phyloP scores from a whole-genome alignment of 2,329 filamentous ascomycete genomes.

The Arthrobotrys iridis region DNA sequence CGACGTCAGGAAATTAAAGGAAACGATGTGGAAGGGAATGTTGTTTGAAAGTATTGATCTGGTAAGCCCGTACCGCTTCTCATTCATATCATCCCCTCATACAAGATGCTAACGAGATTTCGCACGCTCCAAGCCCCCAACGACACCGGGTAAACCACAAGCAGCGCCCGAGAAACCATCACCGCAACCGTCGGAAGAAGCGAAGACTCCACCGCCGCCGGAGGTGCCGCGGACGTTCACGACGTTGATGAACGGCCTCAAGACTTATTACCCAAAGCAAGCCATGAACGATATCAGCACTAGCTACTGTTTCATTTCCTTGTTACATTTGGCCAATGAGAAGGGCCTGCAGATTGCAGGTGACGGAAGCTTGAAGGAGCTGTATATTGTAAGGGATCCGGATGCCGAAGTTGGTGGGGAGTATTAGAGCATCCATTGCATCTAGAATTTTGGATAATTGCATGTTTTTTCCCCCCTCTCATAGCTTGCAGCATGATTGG shows the following conservation, averaged over 20 bases:
- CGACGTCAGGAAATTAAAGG: slow-evolving; percentile 74
- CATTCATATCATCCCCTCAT: not conserved
- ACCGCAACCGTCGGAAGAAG: slow-evolving; percentile 61
- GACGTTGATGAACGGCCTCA: slow-evolving; percentile 86
- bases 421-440: slow-evolving; percentile 26
- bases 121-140: slow-evolving; percentile 46
- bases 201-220: slow-evolving; percentile 58
- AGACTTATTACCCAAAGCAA: slow-evolving; percentile 83
- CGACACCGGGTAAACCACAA: slow-evolving; percentile 56
- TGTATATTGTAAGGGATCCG: slow-evolving; percentile 65
- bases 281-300: slow-evolving; percentile 95
- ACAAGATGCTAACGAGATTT: not conserved
- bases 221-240: slow-evolving; percentile 74
- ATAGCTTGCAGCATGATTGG: too few species aligned
- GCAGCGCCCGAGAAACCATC: not conserved
- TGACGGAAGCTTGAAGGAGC: slow-evolving; percentile 63
- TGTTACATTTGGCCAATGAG: slow-evolving; percentile 91
- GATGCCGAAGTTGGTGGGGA: slow-evolving; percentile 61
- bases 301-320: slow-evolving; percentile 88
- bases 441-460: not conserved
- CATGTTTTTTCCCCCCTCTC: too few species aligned
- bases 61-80: slow-evolving; percentile 19
- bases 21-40: slow-evolving; percentile 76
- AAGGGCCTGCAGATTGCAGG: slow-evolving; percentile 83
- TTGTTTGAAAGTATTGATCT: slow-evolving; percentile 64